Percentiles rank a stretch among this genome's conserved stretches.
phyloP scores from a whole-genome alignment of 306 rosid genomes.

The Senna siamea region DNA sequence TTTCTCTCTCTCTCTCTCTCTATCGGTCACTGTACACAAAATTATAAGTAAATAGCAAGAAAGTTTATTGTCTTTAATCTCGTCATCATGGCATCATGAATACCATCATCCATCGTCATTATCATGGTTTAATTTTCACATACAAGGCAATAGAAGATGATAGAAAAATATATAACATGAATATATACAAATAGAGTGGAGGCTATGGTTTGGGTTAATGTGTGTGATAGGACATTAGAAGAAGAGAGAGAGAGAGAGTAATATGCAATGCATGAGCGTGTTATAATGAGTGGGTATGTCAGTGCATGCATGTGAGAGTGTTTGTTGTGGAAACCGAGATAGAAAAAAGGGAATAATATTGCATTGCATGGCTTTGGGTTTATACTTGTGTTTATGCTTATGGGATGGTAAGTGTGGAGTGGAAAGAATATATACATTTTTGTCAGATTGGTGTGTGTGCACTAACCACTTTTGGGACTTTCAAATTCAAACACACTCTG shows the following conservation, averaged over 20 bases:
- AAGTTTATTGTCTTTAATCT: constrained; percentile 41
- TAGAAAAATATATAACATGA: too few relatives aligned
- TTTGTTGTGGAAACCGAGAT: constrained; percentile 49
- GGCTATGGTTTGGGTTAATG: background rate
- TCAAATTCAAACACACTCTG: constrained; percentile 6
- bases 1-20: background rate
- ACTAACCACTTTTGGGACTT: constrained; percentile 49
- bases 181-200: background rate
- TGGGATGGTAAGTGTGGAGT: background rate
- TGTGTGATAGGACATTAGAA: background rate
- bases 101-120: constrained; percentile 60
- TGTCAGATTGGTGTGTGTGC: constrained; percentile 66
- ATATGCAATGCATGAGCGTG: constrained; percentile 87
- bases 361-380: constrained; percentile 62
- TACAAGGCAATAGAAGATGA: background rate
- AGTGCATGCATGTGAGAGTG: constrained; percentile 86
- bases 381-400: background rate
- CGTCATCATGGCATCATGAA: constrained; percentile 83
- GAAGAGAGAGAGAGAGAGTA: background rate
- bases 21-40: background rate
- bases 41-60: background rate
- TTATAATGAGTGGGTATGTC: constrained; percentile 79
- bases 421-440: background rate
- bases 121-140: constrained; percentile 7
- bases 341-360: constrained; percentile 35